Conservation (phyloP, 140 eudicot species). For the Anethum foeniculum region DNA sequence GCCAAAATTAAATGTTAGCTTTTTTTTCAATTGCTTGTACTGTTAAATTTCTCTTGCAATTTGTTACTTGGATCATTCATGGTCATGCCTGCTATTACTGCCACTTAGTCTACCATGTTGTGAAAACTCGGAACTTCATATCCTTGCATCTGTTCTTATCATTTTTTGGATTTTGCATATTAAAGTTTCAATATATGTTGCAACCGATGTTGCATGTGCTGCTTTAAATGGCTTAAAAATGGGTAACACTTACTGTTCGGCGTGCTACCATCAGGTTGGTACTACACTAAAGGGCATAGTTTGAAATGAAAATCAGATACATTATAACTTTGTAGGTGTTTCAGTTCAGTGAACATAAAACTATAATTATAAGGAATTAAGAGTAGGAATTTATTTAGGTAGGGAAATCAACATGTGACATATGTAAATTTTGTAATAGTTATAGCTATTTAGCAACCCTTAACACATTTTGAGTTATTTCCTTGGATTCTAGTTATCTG, state of each 20-base stretch:
- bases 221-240: constrained; percentile 88
- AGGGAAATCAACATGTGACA: background rate
- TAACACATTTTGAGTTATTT: background rate
- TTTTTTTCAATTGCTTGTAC: background rate
- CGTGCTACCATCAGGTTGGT: constrained; percentile 88
- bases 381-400: background rate
- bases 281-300: constrained; percentile 1
- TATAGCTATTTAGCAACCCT: background rate
- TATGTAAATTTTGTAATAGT: background rate
- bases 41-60: background rate
- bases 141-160: background rate
- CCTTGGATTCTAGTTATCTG: background rate
- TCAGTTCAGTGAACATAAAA: background rate
- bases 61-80: background rate
- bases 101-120: background rate
- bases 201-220: constrained; percentile 88
- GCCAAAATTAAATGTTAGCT: background rate
- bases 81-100: background rate
- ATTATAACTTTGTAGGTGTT: background rate
- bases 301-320: background rate
- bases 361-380: background rate
- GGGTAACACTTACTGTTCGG: constrained; percentile 84
- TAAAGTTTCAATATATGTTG: constrained; percentile 8
- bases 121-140: background rate
- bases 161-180: background rate